Base-by-base conservation (phyloP, 164 flowering plant genomes). In the Tetrastigma voinierianum region DNA sequence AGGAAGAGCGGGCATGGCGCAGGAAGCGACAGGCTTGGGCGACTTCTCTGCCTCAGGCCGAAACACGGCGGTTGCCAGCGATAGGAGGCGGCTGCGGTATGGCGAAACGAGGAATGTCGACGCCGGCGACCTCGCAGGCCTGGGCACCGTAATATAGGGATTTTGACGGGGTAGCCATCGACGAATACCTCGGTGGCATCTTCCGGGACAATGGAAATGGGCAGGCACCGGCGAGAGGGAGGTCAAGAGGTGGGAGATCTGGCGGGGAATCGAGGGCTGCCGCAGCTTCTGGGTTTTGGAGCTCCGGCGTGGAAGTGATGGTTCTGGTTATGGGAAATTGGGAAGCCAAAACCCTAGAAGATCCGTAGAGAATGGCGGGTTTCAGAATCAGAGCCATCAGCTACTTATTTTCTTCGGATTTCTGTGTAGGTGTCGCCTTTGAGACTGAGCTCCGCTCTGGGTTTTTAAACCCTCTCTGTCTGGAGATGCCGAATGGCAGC, bases 1-100 rank as follows among this genome's bases (percentile, higher is more conserved):
- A 2, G 98, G 99, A 46, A 96, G 93, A 16, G 99, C 97, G 3
- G 99, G 99, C 99, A 96, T 93, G 66, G 99, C 98, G 62, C 98
- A 96, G 19, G 99, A 96, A 25, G 99, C 98, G 20, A 96, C 99
- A 1, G 99, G 99, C 84, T 96, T 96, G 20, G 99, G 99, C 10
- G 97, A 88, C 72, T 96, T 96, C 87, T 96, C 97, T 19, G 93
- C 97, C 76, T 96, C 99, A n/a, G 44, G 93, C 98, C 46, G 93
- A 80, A 61, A 96, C 91, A 25, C 99, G 86, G 74, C 99, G 93
- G 70, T 96, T 96, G 0, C 99, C 98, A 16, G 99, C 99, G 46
- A 96, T 90, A 1, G 99, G 7, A 96, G 86, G 1, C 96, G 87
- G 61, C 78, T 82, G 69, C 93, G 99, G 68, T 96, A 93, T n/a